These are phyloP conservation scores for Geopyxis carbonaria DNA, from an alignment of 495 filamentous ascomycete species.

Conservation along the genomic window DNA sequence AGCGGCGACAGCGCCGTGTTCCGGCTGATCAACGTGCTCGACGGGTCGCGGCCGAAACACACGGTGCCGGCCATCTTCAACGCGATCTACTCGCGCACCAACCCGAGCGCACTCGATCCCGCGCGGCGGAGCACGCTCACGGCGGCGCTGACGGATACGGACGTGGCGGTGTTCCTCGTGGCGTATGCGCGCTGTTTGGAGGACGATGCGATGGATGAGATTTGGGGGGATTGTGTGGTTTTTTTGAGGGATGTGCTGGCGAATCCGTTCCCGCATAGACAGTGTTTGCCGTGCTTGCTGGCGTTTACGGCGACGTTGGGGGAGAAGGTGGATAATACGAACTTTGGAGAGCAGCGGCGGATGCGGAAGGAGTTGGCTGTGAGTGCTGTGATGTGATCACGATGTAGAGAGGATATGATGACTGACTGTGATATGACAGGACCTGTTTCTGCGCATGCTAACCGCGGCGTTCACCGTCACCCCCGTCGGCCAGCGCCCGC, in stretches of 20 bases:
- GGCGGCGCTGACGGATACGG: slow-evolving; percentile 59
- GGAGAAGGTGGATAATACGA: slow-evolving; percentile 91
- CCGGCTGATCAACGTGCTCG: slow-evolving; percentile 73
- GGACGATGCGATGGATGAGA: slow-evolving; percentile 98
- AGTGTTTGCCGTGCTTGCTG: slow-evolving; percentile 70
- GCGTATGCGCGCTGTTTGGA: slow-evolving; percentile 79
- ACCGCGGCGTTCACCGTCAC: slow-evolving; percentile 82
- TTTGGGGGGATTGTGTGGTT: slow-evolving; percentile 85
- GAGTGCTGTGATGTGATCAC: slow-evolving; percentile 35
- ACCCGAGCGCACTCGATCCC: slow-evolving; percentile 61
- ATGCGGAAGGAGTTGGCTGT: slow-evolving; percentile 88
- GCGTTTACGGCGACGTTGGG: slow-evolving; percentile 81
- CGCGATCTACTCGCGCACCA: slow-evolving; percentile 84
- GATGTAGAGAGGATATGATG: slow-evolving; percentile 2
- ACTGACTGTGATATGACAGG: slow-evolving; percentile 37
- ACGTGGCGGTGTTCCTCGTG: slow-evolving; percentile 72
- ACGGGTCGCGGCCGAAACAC: slow-evolving; percentile 79
- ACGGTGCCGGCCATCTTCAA: slow-evolving; percentile 95
- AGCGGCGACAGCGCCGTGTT: slow-evolving; percentile 41
- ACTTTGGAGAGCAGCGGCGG: slow-evolving; percentile 84
- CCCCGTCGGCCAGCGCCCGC: slow-evolving; percentile 37
- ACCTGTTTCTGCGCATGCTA: slow-evolving; percentile 71
- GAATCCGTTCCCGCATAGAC: slow-evolving; percentile 88
- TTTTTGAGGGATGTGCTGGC: slow-evolving; percentile 80
- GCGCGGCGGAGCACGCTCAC: slow-evolving; percentile 72